These are phyloP conservation scores for Solanum phureja DNA, from an alignment of 257 asterid genomes.

Conservation along the genomic window DNA sequence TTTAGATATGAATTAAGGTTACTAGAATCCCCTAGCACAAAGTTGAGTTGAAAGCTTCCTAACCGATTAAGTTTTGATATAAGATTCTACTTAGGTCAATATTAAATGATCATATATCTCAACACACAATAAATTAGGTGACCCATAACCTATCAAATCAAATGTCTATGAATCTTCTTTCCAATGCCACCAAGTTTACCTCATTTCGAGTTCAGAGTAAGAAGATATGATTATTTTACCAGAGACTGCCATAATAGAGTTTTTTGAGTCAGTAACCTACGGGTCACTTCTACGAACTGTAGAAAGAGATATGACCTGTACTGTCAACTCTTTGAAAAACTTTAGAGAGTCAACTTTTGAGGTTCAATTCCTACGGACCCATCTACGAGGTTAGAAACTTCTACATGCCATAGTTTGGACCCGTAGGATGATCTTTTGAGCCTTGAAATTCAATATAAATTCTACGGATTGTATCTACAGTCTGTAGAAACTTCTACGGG, in stretches of 20 bases:
- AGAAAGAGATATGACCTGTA: not conserved
- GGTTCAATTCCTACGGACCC: not conserved
- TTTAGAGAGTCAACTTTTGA: not conserved
- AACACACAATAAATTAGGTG: not conserved
- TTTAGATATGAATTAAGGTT: not conserved
- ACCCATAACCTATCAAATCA: not conserved
- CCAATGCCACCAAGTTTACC: not conserved
- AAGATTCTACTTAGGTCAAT: no score
- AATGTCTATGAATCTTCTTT: not conserved
- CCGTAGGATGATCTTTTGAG: not conserved
- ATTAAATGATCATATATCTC: no score
- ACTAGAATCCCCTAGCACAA: not conserved
- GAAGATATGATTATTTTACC: not conserved
- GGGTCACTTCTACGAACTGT: not conserved
- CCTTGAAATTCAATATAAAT: not conserved
- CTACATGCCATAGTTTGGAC: not conserved
- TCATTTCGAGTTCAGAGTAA: not conserved
- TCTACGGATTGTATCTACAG: not conserved
- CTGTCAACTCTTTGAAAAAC: not conserved
- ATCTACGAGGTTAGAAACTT: not conserved
- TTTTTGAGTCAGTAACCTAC: not conserved
- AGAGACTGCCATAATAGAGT: not conserved
- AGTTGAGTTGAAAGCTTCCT: not conserved
- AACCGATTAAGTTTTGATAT: not conserved
- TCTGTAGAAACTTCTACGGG: not conserved